phyloP scores from a whole-genome alignment of 257 asterid species.

The Rhazya stricta region DNA sequence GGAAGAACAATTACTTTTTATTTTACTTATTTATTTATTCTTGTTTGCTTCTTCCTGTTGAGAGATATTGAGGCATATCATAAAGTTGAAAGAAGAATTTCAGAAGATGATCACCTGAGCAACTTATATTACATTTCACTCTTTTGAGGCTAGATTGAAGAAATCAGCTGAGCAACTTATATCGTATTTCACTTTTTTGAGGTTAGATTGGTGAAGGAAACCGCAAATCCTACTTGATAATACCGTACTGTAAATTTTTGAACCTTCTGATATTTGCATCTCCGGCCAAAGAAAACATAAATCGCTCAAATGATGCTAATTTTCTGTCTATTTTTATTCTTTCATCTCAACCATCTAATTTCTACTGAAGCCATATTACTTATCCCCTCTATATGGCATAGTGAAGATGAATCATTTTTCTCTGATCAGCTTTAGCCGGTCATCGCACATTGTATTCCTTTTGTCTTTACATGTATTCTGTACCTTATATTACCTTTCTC shows the following conservation, averaged over 20 bases:
- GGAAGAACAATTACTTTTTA: too few relatives aligned
- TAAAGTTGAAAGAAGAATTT: not conserved
- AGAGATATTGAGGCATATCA: not conserved
- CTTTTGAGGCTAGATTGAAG: not conserved
- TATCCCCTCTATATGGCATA: not conserved
- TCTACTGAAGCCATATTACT: not conserved
- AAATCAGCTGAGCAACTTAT: not conserved
- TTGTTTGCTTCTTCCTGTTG: not conserved
- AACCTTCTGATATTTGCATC: not conserved
- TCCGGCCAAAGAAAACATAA: not conserved
- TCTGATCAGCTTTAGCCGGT: not conserved
- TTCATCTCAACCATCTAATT: not conserved
- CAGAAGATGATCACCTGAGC: not conserved
- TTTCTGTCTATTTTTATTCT: not conserved
- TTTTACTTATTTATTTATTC: not conserved
- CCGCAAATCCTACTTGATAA: not conserved
- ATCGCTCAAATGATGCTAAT: not conserved
- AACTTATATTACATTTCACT: not conserved
- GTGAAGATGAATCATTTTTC: not conserved
- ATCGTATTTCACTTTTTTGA: not conserved
- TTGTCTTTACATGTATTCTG: not conserved
- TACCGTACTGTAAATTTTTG: not conserved
- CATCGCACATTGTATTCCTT: not conserved
- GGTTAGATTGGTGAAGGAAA: not conserved
- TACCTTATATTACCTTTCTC: not conserved